Conservation (phyloP, 139 green algal species). For the Chlamydomonas incerta region DNA sequence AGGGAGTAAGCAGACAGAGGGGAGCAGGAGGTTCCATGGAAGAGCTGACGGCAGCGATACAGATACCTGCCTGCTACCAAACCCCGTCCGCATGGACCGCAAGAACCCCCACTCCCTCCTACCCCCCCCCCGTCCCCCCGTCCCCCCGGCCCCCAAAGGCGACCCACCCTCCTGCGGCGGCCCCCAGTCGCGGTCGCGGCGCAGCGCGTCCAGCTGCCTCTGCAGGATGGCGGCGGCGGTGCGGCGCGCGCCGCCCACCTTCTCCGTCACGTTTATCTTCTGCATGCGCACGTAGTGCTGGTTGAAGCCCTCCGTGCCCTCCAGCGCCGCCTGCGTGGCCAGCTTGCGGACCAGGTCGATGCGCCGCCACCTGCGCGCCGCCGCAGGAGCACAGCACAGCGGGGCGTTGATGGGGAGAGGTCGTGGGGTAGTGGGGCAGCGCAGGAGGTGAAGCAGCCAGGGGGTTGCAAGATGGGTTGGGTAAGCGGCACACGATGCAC, state of each 20-base stretch:
- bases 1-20: too few species aligned
- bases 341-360: constrained; percentile 45
- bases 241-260: constrained; percentile 8
- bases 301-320: constrained; percentile 44
- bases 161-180: constrained; percentile 15
- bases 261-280: constrained; percentile 34
- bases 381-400: too few species aligned
- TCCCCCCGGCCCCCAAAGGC: background rate
- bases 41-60: too few species aligned
- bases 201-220: constrained; percentile 36
- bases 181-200: constrained; percentile 13
- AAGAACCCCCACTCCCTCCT: too few species aligned
- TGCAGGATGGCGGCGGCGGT: constrained; percentile 16
- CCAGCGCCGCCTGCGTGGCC: constrained; percentile 35
- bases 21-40: too few species aligned
- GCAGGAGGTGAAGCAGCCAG: too few species aligned
- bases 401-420: too few species aligned
- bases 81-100: too few species aligned
- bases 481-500: too few species aligned
- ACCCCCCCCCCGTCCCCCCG: background rate
- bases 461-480: too few species aligned
- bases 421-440: too few species aligned
- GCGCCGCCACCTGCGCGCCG: constrained; percentile 32
- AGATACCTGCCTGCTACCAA: too few species aligned
- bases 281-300: constrained; percentile 37